Percentiles rank a stretch among this genome's conserved stretches.
Conservation (phyloP, 78 protist species). For the Andalucia godoyi region DNA sequence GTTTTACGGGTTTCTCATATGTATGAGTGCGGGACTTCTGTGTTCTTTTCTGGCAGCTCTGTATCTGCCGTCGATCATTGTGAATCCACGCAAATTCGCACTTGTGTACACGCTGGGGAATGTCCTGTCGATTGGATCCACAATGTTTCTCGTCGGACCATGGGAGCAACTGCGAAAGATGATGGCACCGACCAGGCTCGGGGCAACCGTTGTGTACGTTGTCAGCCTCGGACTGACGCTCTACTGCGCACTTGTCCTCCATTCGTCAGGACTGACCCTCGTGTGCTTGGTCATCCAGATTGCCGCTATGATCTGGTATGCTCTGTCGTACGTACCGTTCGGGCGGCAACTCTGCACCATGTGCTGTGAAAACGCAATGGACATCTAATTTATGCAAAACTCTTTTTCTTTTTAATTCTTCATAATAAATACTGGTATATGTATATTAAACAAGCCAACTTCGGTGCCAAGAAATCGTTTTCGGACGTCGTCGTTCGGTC, state of each 20-base stretch:
- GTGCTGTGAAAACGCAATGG: too few relatives aligned
- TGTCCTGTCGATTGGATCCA: background rate
- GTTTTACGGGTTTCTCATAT: conserved; percentile 5
- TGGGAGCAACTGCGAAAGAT: conserved; percentile 10
- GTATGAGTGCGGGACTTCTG: background rate
- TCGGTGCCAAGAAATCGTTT: too few relatives aligned
- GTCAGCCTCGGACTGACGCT: conserved; percentile 6
- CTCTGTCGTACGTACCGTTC: conserved; percentile 16
- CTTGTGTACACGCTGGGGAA: conserved; percentile 20
- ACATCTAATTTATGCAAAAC: too few relatives aligned
- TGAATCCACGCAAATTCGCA: background rate
- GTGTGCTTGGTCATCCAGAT: conserved; percentile 8
- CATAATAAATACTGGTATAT: too few relatives aligned
- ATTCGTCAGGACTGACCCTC: background rate
- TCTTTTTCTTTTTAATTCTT: too few relatives aligned
- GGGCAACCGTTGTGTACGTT: background rate
- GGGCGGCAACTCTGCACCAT: too few relatives aligned
- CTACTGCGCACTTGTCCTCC: background rate
- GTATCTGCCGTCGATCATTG: background rate
- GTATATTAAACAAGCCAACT: too few relatives aligned
- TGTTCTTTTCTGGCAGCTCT: background rate
- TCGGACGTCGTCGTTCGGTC: too few relatives aligned
- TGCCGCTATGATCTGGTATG: conserved; percentile 18
- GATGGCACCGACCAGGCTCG: background rate
- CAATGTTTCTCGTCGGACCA: conserved; percentile 20